Evolutionary conservation across 345 rosid species (phyloP).

Genomic region (Schrenkiella parvula): DNA sequence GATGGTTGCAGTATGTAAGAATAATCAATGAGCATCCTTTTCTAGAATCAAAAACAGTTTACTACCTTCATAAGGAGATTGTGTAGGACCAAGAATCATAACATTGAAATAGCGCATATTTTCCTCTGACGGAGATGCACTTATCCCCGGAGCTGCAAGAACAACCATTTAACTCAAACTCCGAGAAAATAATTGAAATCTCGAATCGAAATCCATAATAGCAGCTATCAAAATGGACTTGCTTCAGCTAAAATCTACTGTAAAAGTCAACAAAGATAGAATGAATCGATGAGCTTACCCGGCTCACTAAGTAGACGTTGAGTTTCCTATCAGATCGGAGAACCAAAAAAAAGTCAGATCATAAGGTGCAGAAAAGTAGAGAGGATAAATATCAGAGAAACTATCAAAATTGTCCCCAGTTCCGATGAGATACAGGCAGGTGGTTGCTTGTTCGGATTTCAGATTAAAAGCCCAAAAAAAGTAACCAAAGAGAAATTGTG

Average conservation of each 20-base stretch:
- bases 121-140: constrained; percentile 97
- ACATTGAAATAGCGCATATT: constrained; percentile 96
- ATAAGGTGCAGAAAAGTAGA: not conserved
- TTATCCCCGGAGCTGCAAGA: constrained; percentile 87
- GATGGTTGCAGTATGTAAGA: not conserved
- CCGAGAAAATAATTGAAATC: not conserved
- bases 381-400: not conserved
- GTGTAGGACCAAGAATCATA: constrained; percentile 97
- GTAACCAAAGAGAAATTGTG: not conserved
- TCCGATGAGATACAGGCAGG: not conserved
- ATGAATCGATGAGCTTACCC: constrained; percentile 41
- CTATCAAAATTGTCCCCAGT: not conserved
- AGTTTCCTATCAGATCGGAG: constrained; percentile 68
- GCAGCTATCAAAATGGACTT: not conserved
- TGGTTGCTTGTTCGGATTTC: not conserved
- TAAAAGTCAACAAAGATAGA: not conserved
- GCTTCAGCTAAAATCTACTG: constrained; percentile 10
- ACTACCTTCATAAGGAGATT: constrained; percentile 94
- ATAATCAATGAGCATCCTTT: not conserved
- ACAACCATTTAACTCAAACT: not conserved
- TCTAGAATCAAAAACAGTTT: not conserved
- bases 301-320: constrained; percentile 99
- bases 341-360: constrained; percentile 9
- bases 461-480: constrained; percentile 2
- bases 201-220: not conserved